Base-by-base conservation (phyloP, 495 filamentous ascomycete species). In the Hypoxylon fuscum region DNA sequence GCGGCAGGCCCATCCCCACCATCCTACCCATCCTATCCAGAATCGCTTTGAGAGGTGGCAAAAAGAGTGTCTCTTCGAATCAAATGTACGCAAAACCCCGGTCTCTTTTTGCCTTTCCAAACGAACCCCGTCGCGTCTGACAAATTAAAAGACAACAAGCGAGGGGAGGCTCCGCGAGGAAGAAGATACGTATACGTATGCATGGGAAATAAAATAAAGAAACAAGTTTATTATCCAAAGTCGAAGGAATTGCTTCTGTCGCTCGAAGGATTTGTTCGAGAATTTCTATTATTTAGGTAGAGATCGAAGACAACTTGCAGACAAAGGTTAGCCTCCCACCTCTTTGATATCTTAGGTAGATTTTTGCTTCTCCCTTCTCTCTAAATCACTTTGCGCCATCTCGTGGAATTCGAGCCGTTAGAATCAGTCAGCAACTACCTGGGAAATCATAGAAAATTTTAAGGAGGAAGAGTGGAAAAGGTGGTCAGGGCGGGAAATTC, bases 91-190 rank as follows among this genome's bases (percentile, higher is more conserved):
- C 25, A 44, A 31, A 47, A 43, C 55, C 59, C 61, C 44, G 1
- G 61, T 59, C 55, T 14, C 10, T 55, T 55, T 40, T 52, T 35
- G 7, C 45, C 38, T 55, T 59, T 40, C 35, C 34, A 51, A 27
- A 42, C 29, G 42, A n/a, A 34, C 41, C 47, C 54, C 61, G 34
- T 57, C 45, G 55, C 49, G 66, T 66, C 66, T 69, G 66, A 67
- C 69, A 67, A 72, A 72, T 72, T 55, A 41, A 45, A 67, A 59
- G 20, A 5, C 52, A 23, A 57, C 53, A 67, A 56, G 44, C 41
- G n/a, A 40, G 46, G 35, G 21, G 63, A 66, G 51, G 51, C 63
- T 62, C 47, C 57, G 57, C 57, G 45, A 35, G 47, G 35, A 40
- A 25, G 49, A 44, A 43, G 12, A 41, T 14, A 37, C 34, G 20